Evolutionary conservation across 352 stramenopile species (phyloP).

Genomic region (Pythium vanterpoolii): DNA sequence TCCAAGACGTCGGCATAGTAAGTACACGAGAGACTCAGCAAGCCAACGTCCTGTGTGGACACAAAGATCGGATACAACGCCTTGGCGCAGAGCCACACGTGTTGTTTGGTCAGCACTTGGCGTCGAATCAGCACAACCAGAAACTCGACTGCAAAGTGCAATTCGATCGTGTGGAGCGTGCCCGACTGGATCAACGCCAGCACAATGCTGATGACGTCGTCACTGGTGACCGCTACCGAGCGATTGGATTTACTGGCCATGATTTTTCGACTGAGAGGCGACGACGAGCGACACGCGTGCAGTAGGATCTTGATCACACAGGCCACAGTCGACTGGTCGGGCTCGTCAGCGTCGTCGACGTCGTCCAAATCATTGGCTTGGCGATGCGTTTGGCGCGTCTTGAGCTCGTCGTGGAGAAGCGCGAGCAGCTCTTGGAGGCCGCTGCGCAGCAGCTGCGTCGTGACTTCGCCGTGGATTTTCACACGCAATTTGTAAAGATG

Average conservation of each 20-base stretch:
- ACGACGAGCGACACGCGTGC: slow-evolving; percentile 63
- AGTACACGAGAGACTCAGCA: slow-evolving; percentile 52
- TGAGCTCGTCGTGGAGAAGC: slow-evolving; percentile 50
- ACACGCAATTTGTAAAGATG: slow-evolving; percentile 58
- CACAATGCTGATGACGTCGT: slow-evolving; percentile 48
- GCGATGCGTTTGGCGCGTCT: slow-evolving; percentile 16
- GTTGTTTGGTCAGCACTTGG: slow-evolving; percentile 39
- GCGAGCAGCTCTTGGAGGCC: slow-evolving; percentile 47
- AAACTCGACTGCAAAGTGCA: slow-evolving; percentile 66
- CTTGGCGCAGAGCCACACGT: slow-evolving; percentile 53
- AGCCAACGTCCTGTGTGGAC: slow-evolving; percentile 27
- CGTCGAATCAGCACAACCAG: slow-evolving; percentile 59
- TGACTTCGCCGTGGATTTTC: slow-evolving; percentile 73
- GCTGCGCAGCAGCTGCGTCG: slow-evolving; percentile 43
- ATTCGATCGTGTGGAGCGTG: slow-evolving; percentile 41
- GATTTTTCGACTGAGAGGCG: slow-evolving; percentile 59
- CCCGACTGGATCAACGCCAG: slow-evolving; percentile 26
- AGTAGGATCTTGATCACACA: slow-evolving; percentile 76
- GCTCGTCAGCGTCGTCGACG: slow-evolving; percentile 42
- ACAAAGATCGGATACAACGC: slow-evolving; percentile 44
- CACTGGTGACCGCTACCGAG: not conserved
- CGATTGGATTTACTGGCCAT: slow-evolving; percentile 27
- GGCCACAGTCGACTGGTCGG: slow-evolving; percentile 61
- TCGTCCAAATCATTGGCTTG: slow-evolving; percentile 23
- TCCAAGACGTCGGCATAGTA: slow-evolving; percentile 72